Conservation (phyloP, 257 asterid species). For the Jaltomata sinuosa region DNA sequence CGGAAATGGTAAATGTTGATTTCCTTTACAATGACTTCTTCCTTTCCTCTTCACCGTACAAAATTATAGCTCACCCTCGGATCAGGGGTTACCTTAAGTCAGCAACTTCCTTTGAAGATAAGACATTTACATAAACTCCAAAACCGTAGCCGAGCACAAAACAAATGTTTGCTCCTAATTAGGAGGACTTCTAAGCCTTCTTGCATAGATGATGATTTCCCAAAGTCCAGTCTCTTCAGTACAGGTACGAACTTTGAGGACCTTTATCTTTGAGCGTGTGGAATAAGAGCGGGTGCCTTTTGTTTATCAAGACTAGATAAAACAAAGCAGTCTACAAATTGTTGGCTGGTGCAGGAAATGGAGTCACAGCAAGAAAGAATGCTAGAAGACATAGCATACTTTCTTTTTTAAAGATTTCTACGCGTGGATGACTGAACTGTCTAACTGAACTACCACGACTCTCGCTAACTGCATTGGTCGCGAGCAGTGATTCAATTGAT, state of each 20-base stretch:
- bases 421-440: neutral
- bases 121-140: too few species aligned
- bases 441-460: neutral
- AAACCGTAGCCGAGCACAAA: too few species aligned
- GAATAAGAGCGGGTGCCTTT: neutral
- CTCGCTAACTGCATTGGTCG: neutral
- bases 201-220: too few species aligned
- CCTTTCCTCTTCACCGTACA: neutral
- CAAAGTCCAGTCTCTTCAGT: too few species aligned
- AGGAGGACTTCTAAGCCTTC: too few species aligned
- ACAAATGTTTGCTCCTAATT: too few species aligned
- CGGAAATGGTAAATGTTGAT: neutral
- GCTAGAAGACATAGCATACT: too few species aligned
- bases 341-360: neutral
- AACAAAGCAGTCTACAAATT: neutral
- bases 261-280: neutral
- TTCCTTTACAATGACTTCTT: neutral
- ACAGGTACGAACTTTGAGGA: too few species aligned
- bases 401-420: too few species aligned
- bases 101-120: too few species aligned
- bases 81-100: neutral
- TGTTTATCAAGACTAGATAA: neutral
- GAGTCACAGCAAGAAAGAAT: neutral
- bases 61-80: neutral
- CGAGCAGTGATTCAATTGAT: too few species aligned